Conservation (phyloP, 2,329 filamentous ascomycete genomes). For the Colletotrichum chrysophilum region DNA sequence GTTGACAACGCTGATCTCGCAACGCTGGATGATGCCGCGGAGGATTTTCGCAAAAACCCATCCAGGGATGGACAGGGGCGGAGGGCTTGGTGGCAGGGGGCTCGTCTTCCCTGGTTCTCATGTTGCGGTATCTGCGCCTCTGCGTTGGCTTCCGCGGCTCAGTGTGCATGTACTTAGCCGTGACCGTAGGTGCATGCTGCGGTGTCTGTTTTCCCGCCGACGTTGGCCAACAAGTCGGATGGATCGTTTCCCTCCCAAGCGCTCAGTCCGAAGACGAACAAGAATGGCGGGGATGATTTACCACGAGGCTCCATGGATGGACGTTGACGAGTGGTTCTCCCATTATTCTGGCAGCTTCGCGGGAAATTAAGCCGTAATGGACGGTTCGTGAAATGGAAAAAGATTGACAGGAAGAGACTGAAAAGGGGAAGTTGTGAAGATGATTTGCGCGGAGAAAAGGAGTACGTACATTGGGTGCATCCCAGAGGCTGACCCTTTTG, state of each 20-base stretch:
- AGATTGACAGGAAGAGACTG: background rate
- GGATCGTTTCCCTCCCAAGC: background rate
- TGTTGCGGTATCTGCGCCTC: background rate
- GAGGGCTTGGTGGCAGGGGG: background rate
- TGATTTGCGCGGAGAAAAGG: background rate
- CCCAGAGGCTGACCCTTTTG: background rate
- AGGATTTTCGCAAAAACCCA: slow-evolving; percentile 6
- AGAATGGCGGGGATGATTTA: background rate
- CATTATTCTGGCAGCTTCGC: background rate
- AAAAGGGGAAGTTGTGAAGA: slow-evolving; percentile 15
- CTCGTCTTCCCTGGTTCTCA: background rate
- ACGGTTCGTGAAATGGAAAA: slow-evolving; percentile 2
- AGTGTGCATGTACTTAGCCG: background rate
- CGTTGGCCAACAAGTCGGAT: background rate
- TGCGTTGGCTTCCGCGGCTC: background rate
- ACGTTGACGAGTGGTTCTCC: slow-evolving; percentile 2
- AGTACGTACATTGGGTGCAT: background rate
- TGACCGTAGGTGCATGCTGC: background rate
- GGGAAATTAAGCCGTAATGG: slow-evolving; percentile 17
- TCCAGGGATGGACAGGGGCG: background rate
- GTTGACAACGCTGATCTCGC: slow-evolving; percentile 19
- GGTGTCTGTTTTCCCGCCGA: background rate
- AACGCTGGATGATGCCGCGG: slow-evolving; percentile 9
- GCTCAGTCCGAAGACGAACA: background rate
- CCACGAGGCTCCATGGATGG: background rate